These are phyloP conservation scores for Solanum chmielewskii DNA, from an alignment of 257 asterid species.

Conservation along the genomic window DNA sequence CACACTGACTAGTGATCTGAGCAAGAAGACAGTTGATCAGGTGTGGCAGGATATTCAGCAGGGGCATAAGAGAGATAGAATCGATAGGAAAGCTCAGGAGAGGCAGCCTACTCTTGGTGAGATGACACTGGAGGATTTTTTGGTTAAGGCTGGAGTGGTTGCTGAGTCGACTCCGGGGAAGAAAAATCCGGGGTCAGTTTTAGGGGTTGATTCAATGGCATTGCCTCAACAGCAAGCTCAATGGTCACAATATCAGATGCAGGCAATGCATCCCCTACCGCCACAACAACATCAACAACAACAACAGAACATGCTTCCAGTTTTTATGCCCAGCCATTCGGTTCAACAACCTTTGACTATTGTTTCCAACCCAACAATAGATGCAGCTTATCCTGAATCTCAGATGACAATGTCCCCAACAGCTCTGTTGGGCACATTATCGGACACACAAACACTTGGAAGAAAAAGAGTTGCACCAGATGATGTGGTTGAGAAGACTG, in stretches of 20 bases:
- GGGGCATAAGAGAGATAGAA: constrained; percentile 42
- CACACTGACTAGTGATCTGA: constrained; percentile 50
- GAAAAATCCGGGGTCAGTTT: constrained; percentile 14
- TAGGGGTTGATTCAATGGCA: constrained; percentile 23
- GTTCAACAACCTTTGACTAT: constrained; percentile 29
- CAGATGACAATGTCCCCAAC: constrained; percentile 57
- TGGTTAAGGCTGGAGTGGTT: constrained; percentile 92
- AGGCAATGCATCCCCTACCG: constrained; percentile 21
- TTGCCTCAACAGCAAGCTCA: constrained; percentile 28
- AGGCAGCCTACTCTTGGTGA: constrained; percentile 50
- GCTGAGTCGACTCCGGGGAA: constrained; percentile 35
- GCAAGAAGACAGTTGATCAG: constrained; percentile 86
- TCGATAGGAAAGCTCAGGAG: constrained; percentile 30
- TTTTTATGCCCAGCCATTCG: constrained; percentile 35
- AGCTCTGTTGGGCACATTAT: constrained; percentile 37
- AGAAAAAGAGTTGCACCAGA: constrained; percentile 76
- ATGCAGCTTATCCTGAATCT: constrained; percentile 39
- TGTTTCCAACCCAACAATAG: constrained; percentile 41
- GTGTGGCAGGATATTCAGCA: constrained; percentile 90
- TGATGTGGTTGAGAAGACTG: constrained; percentile 63
- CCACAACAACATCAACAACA: constrained; percentile 13
- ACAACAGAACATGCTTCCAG: constrained; percentile 23
- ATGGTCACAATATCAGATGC: constrained; percentile 62
- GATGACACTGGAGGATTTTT: constrained; percentile 80
- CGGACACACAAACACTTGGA: constrained; percentile 65